phyloP scores from a whole-genome alignment of 257 asterid genomes.

The Coffea canephora region DNA sequence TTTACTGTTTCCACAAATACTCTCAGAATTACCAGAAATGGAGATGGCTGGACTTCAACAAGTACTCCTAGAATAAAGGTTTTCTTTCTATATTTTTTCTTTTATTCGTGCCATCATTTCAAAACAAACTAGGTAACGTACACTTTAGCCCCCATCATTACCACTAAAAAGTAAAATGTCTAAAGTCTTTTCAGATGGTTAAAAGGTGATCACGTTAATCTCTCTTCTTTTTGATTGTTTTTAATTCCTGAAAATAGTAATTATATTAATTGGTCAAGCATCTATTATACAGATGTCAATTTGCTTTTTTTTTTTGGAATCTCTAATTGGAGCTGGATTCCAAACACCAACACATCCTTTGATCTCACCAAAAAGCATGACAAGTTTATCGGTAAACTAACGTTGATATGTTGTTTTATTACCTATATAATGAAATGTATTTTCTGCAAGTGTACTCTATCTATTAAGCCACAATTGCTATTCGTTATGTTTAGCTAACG shows the following conservation, averaged over 20 bases:
- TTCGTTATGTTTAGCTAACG: slow-evolving; percentile 50
- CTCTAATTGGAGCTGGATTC: slow-evolving; percentile 91
- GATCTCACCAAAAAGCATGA: slow-evolving; percentile 54
- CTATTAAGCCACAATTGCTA: not conserved
- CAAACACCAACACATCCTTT: slow-evolving; percentile 70
- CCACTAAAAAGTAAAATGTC: not conserved
- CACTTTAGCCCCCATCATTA: not conserved
- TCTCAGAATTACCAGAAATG: slow-evolving; percentile 50
- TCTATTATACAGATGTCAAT: slow-evolving; percentile 40
- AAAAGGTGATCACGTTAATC: not conserved
- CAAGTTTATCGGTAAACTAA: slow-evolving; percentile 54
- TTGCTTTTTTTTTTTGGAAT: slow-evolving; percentile 62
- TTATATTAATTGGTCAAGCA: slow-evolving; percentile 10
- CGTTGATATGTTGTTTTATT: too few species aligned
- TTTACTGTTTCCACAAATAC: slow-evolving; percentile 3
- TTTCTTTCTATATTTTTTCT: not conserved
- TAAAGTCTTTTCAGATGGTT: not conserved
- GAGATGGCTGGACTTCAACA: slow-evolving; percentile 57
- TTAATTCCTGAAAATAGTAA: not conserved
- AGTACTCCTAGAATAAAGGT: slow-evolving; percentile 74
- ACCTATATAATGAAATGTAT: not conserved
- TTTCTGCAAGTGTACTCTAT: not conserved
- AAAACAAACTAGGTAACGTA: too few species aligned
- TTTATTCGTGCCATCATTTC: not conserved
- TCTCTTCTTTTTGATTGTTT: not conserved